Evolutionary conservation across 148 eudicot genomes (phyloP).

Genomic region (Spergularia bocconei): DNA sequence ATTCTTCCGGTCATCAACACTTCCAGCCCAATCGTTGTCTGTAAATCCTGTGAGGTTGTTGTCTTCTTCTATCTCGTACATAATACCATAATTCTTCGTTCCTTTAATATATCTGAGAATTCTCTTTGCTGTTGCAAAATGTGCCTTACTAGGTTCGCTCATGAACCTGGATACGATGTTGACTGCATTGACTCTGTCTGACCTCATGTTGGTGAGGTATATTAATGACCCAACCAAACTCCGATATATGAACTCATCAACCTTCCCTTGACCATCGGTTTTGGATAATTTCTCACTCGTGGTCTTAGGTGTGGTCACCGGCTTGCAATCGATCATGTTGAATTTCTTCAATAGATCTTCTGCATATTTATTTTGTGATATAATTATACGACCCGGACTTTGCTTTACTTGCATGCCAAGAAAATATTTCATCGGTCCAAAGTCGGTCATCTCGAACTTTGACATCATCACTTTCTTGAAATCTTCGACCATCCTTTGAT

Average conservation of each 20-base stretch:
- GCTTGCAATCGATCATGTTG: conserved; percentile 1
- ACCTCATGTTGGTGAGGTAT: background rate
- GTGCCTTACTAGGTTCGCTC: background rate
- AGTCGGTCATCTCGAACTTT: background rate
- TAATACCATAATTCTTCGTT: no score
- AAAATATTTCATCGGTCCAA: background rate
- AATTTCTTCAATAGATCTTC: background rate
- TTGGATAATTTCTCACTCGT: background rate
- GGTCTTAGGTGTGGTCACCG: background rate
- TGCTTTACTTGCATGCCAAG: conserved; percentile 11
- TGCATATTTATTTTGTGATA: background rate
- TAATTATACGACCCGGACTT: background rate
- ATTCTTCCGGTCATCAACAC: no score
- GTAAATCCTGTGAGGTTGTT: no score
- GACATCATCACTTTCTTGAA: no score
- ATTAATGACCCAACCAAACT: background rate
- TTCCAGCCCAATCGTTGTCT: no score
- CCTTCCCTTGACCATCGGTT: background rate
- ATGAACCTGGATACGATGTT: conserved; percentile 1
- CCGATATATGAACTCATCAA: background rate
- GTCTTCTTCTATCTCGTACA: no score
- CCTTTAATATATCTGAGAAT: no score
- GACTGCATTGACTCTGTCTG: background rate
- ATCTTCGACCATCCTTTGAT: no score
- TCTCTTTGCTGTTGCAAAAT: no score